These are phyloP conservation scores for Rhizophora mangle DNA, from an alignment of 345 rosid species.

Conservation along the genomic window DNA sequence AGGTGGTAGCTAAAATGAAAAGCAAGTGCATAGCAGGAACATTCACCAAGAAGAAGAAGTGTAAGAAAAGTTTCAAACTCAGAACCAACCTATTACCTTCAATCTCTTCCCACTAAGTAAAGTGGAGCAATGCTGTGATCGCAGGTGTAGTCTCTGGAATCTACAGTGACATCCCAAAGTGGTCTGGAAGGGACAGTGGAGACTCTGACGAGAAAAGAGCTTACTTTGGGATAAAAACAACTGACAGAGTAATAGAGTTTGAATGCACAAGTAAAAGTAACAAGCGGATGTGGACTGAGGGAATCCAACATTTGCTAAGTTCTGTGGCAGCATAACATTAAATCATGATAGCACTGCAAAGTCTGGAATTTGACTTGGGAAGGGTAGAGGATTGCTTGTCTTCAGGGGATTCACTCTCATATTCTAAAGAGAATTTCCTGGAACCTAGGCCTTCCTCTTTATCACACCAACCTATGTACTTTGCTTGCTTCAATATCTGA, in stretches of 20 bases:
- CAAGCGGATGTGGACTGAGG: slow-evolving; percentile 77
- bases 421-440: no score
- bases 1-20: slow-evolving; percentile 84
- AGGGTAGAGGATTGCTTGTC: no score
- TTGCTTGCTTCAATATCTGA: no score
- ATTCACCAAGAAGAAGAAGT: slow-evolving; percentile 77
- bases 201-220: slow-evolving; percentile 42
- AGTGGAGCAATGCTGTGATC: slow-evolving; percentile 11
- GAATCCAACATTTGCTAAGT: slow-evolving; percentile 63
- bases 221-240: slow-evolving; percentile 71
- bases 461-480: no score
- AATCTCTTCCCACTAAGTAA: neutral
- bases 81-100: slow-evolving; percentile 6
- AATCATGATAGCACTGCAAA: neutral
- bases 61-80: slow-evolving; percentile 44
- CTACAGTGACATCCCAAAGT: slow-evolving; percentile 49
- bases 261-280: slow-evolving; percentile 65
- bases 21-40: slow-evolving; percentile 91
- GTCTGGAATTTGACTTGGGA: no score
- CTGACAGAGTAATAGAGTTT: slow-evolving; percentile 72
- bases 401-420: no score
- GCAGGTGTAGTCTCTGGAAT: slow-evolving; percentile 69
- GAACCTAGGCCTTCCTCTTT: no score
- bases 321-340: slow-evolving; percentile 34
- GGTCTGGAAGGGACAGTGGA: slow-evolving; percentile 56